Conservation (phyloP, 257 asterid genomes). For the Vinca minor region DNA sequence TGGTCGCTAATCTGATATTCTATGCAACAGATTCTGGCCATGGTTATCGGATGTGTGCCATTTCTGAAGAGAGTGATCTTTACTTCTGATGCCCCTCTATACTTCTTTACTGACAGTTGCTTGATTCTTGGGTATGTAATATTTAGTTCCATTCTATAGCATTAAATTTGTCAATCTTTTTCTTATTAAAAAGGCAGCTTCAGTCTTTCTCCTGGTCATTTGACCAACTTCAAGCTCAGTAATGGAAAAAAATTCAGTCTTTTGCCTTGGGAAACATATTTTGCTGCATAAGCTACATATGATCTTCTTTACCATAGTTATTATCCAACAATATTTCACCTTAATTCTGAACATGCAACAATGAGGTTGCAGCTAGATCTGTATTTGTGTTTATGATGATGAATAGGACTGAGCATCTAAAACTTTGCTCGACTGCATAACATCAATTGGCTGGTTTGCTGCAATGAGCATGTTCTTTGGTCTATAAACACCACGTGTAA, state of each 20-base stretch:
- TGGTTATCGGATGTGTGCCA: conserved; percentile 79
- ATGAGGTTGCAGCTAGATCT: not conserved
- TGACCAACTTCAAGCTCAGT: not conserved
- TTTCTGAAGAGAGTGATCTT: conserved; percentile 63
- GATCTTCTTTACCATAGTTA: not conserved
- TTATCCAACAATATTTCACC: not conserved
- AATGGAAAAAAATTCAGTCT: not conserved
- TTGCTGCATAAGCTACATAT: not conserved
- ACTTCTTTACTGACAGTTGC: conserved; percentile 97
- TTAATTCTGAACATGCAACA: not conserved
- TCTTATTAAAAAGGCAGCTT: no score
- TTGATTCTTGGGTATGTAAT: conserved; percentile 84
- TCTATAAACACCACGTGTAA: no score
- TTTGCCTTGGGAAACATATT: not conserved
- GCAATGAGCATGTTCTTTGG: not conserved
- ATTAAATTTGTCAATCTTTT: no score
- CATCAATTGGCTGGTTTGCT: no score
- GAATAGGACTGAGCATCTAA: not conserved
- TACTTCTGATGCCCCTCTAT: conserved; percentile 85
- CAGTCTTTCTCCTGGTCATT: no score
- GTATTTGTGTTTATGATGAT: not conserved
- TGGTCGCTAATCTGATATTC: conserved; percentile 14
- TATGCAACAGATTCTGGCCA: conserved; percentile 69
- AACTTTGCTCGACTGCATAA: not conserved
- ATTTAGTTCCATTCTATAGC: conserved; percentile 8